Base-by-base conservation (phyloP, 495 filamentous ascomycete genomes). In the Aspergillus incahuasiensis region DNA sequence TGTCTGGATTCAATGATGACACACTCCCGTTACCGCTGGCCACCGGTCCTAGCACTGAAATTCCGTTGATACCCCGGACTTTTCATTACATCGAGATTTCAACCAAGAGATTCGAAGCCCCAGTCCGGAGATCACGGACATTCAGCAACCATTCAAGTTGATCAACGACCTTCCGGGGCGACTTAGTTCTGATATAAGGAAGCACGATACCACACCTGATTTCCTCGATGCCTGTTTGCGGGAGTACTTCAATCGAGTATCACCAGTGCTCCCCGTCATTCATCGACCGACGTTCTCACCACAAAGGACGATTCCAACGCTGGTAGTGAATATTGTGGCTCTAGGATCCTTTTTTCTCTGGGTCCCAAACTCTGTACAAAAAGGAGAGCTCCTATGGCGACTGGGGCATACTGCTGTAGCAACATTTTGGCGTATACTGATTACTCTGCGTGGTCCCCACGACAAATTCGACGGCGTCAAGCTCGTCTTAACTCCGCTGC, bases 171-270 rank as follows among this genome's bases (percentile, higher is more conserved):
- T n/a, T n/a, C n/a, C n/a, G n/a, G n/a, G n/a, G n/a, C n/a, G n/a
- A n/a, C n/a, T n/a, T n/a, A n/a, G n/a, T n/a, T n/a, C n/a, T n/a
- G n/a, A n/a, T n/a, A n/a, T n/a, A n/a, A n/a, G n/a, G n/a, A n/a
- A n/a, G n/a, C n/a, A n/a, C n/a, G n/a, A n/a, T n/a, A n/a, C n/a
- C n/a, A 51, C 48, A 5, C 40, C 48, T n/a, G 4, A 34, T 0
- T 51, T 51, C 12, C 20, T 51, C 3, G 48, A 51, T 24, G 34
- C 34, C 5, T 40, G 48, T n/a, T 34, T 51, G 0, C 48, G 40
- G n/a, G 40, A 40, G 48, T 51, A 40, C 21, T 51, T 51, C 35
- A 34, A 51, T n/a, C n/a, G 21, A 51, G 40, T 3, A 51, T 51
- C 19, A 21, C 48, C 48, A 1, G 40, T 51, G 48, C 40, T 51